Base-by-base conservation (phyloP, 75 land plant species). In the Chamaecyparis obtusa region DNA sequence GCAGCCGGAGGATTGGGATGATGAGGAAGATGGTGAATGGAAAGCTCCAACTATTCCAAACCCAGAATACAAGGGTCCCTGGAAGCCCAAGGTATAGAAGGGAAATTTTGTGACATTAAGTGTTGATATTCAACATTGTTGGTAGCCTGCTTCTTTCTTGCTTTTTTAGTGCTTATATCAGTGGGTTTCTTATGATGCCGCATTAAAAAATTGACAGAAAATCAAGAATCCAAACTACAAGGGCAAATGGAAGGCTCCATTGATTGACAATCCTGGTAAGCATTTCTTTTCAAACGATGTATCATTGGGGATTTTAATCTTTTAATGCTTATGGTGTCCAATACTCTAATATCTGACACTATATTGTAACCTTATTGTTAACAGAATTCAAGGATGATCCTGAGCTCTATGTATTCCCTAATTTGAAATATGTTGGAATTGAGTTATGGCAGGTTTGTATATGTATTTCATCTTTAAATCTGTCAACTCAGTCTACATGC, bases 1-100 rank as follows among this genome's bases (percentile, higher is more conserved):
- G 11, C 91, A 97, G 99, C 99, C 99, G 24, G 98, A 97, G 44
- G 98, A 97, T 81, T 97, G 99, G 99, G 99, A 97, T 90, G 98
- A 97, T 84, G 96, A 97, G 87, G 96, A 96, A 87, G 95, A 97
- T 94, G 98, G 99, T 87, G 99, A 96, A 79, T 97, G 99, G 99
- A 92, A 92, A 67, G 93, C 95, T 32, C 98, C 98, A 84, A 95
- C 94, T 57, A 95, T 96, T 71, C 90, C 98, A 35, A 97, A 97
- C 87, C 99, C 98, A 43, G 98, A 96, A 82, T 97, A 95, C 91
- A 95, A 96, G 87, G 99, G 99, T 24, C 98, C 98, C 85, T 97
- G 99, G 99, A 92, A 88, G 88, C 91, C 92, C 82, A 97, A 97
- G 96, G 98, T 91, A 51, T 13, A 82, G 16, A 19, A 49, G 36